Evolutionary conservation across 176 grass and related monocot species (phyloP), one percentile per base, ranked within the genome.

Genomic region (Bothriochloa decipiens): DNA sequence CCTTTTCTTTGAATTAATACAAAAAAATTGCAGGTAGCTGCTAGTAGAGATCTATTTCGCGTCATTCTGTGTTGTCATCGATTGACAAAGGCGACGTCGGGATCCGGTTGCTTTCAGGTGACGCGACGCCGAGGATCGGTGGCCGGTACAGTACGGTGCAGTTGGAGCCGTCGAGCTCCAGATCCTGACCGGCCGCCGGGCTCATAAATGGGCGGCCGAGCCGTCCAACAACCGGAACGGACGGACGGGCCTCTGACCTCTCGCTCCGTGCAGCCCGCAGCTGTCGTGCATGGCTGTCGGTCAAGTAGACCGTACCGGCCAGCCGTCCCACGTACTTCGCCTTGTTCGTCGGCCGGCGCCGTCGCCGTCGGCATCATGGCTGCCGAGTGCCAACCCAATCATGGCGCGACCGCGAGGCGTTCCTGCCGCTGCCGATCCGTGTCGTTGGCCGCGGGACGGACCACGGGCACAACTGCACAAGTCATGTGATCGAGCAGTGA

Each of bases 341-440:
- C 4, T 12, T 7, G 16, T 33, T 70, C 47, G 65, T 1, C 46
- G 18, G 32, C 79, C 28, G 79, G 28, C 65, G 66, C 28, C 42
- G 43, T 68, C 78, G 50, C 80, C 80, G 50, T 42, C 79, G 66
- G 32, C 33, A 4, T 69, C 46, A 39, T 70, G 5, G 78, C 45
- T 17, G 65, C 11, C 43, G 20, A 18, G 7, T 80, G 77, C 76
- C 45, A 11, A 23, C 68, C 68, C 81, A 63, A 32, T 82, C 27
- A 72, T 41, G 65, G 66, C 22, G 33, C 45, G 32, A 57, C 63
- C 11, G 72, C 72, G 72, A 52, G 46, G 41, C 14, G 1, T 73
- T 73, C 72, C 45, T 74, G 72, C 71, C 70, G n/a, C 45, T 42
- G 70, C 2, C 67, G 45, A 46, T 50, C 47, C 15, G 15, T 50